phyloP scores from a whole-genome alignment of 495 filamentous ascomycete genomes.

The Penicillium ucsense region DNA sequence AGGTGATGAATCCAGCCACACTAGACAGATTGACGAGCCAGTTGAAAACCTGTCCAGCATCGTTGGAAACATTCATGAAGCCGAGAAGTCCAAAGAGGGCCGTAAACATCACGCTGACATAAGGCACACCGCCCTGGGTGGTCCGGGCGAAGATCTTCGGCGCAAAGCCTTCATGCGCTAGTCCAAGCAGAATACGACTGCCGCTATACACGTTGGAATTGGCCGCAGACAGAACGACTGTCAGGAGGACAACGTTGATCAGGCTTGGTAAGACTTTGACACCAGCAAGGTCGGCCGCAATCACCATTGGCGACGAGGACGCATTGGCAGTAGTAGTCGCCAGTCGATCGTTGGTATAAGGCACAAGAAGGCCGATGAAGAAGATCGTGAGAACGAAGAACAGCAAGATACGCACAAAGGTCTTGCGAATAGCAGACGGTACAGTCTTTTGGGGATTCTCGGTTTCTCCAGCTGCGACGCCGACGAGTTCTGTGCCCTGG shows the following conservation, averaged over 20 bases:
- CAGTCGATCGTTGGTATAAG: conserved; percentile 29
- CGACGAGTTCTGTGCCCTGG: conserved; percentile 57
- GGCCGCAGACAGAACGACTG: conserved; percentile 56
- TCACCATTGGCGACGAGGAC: conserved; percentile 54
- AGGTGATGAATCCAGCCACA: conserved; percentile 56
- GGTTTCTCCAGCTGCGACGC: conserved; percentile 58
- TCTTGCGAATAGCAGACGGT: conserved; percentile 56
- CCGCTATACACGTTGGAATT: conserved; percentile 74
- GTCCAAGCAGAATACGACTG: conserved; percentile 50
- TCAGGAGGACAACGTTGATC: conserved; percentile 69
- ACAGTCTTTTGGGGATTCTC: conserved; percentile 54
- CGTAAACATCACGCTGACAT: conserved; percentile 34
- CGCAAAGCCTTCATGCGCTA: conserved; percentile 50
- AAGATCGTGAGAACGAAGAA: conserved; percentile 57
- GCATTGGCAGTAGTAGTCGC: conserved; percentile 38
- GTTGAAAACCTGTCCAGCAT: conserved; percentile 37
- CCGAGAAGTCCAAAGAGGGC: conserved; percentile 39
- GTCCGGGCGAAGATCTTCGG: conserved; percentile 43
- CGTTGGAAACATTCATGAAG: conserved; percentile 37
- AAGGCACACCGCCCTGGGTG: conserved; percentile 40
- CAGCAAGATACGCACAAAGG: conserved; percentile 58
- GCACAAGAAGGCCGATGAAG: conserved; percentile 59
- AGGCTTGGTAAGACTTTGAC: conserved; percentile 58
- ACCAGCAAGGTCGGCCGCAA: conserved; percentile 49
- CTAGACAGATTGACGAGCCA: conserved; percentile 47